phyloP scores from a whole-genome alignment of 108 stramenopile genomes.

The Mayamaea pseudoterrestris region DNA sequence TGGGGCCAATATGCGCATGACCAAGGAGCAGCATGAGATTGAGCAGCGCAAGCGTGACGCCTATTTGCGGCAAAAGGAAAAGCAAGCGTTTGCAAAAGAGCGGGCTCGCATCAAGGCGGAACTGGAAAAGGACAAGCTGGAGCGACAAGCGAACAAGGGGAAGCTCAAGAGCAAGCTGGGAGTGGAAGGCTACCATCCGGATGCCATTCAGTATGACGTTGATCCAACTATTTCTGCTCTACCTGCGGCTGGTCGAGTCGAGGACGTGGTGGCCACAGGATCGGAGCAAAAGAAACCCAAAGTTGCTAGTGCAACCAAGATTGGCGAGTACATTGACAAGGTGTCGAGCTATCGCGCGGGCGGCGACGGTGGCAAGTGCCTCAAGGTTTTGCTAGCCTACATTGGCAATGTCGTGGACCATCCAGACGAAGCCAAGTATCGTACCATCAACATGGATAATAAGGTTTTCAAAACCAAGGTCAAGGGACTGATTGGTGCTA shows the following conservation, averaged over 20 bases:
- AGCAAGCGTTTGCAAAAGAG: conserved; percentile 58
- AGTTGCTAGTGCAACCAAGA: conserved; percentile 45
- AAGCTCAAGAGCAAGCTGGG: conserved; percentile 74
- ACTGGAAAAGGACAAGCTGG: conserved; percentile 83
- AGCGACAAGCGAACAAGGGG: conserved; percentile 78
- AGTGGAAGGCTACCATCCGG: conserved; percentile 89
- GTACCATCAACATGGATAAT: conserved; percentile 87
- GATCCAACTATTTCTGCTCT: too few species aligned
- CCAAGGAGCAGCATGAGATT: conserved; percentile 76
- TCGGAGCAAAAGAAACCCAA: conserved; percentile 26
- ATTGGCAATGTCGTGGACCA: conserved; percentile 82
- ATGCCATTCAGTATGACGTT: conserved; percentile 78
- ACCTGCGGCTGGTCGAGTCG: conserved; percentile 15
- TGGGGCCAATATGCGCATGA: conserved; percentile 63
- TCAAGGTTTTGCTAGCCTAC: conserved; percentile 77
- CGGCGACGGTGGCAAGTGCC: conserved; percentile 87
- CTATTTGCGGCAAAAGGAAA: conserved; percentile 49
- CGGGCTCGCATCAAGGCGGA: conserved; percentile 83
- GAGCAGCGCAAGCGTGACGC: conserved; percentile 75
- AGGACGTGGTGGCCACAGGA: conserved; percentile 16
- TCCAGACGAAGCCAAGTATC: conserved; percentile 73
- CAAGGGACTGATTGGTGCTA: conserved; percentile 74
- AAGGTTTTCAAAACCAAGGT: conserved; percentile 85
- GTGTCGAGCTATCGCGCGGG: conserved; percentile 79
- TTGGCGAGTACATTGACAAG: conserved; percentile 75